Conservation (phyloP, 139 green algal genomes). For the Trebouxia sp. region DNA sequence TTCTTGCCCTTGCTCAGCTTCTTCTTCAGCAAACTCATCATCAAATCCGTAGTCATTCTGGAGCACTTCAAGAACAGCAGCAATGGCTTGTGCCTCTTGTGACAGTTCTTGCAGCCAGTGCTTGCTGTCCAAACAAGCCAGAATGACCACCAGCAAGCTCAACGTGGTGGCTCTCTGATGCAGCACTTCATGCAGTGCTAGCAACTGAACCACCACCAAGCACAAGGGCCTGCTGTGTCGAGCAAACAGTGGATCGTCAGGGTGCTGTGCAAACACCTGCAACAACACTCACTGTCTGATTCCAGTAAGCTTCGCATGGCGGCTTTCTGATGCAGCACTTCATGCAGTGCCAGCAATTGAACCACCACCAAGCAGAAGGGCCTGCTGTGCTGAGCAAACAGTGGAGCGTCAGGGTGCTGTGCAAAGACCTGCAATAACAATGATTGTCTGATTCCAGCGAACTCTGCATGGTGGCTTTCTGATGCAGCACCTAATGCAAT, state of each 20-base stretch:
- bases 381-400: neutral
- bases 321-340: neutral
- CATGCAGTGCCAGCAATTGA: neutral
- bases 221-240: neutral
- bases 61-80: conserved; percentile 6
- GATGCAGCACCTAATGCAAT: neutral
- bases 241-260: neutral
- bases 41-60: neutral
- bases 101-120: neutral
- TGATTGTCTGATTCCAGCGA: too few species aligned
- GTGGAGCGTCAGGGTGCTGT: neutral
- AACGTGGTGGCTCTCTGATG: neutral
- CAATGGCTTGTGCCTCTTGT: neutral
- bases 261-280: too few species aligned
- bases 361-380: neutral
- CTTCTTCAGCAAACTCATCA: neutral
- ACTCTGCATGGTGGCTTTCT: neutral
- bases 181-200: neutral
- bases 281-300: too few species aligned
- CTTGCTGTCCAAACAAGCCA: neutral
- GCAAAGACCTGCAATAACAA: too few species aligned
- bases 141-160: neutral
- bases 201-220: neutral
- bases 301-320: neutral
- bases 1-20: conserved; percentile 4